Conservation (phyloP, 495 filamentous ascomycete species). For the Pyrenula aspistea region DNA sequence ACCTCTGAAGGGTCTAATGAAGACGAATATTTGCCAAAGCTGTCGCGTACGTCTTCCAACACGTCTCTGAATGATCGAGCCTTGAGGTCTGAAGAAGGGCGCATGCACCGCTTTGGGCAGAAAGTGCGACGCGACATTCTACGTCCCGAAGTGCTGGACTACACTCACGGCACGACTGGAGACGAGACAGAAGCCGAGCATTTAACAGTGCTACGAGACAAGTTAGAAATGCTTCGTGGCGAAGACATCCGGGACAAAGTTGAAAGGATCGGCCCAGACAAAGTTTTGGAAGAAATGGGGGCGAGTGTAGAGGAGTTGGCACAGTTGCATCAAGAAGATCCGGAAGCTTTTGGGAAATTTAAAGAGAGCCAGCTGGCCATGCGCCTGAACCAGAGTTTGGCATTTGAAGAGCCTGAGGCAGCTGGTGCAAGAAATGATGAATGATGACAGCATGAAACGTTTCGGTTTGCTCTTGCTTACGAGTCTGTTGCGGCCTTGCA, state of each 20-base stretch:
- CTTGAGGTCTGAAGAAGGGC: slow-evolving; percentile 79
- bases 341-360: slow-evolving; percentile 49
- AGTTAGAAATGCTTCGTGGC: slow-evolving; percentile 53
- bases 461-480: not conserved
- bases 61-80: slow-evolving; percentile 69
- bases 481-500: not conserved
- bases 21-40: slow-evolving; percentile 30
- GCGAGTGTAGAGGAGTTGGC: slow-evolving; percentile 41
- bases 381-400: slow-evolving; percentile 38
- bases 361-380: slow-evolving; percentile 57
- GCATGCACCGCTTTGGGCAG: slow-evolving; percentile 73
- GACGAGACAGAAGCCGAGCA: slow-evolving; percentile 43
- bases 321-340: slow-evolving; percentile 41
- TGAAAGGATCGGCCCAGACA: slow-evolving; percentile 39
- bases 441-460: not conserved
- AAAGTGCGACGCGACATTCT: slow-evolving; percentile 62
- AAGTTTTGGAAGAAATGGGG: slow-evolving; percentile 46
- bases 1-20: slow-evolving; percentile 10
- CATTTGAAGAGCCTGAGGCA: not conserved
- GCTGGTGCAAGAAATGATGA: not conserved
- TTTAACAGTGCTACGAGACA: slow-evolving; percentile 40
- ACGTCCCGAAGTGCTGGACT: slow-evolving; percentile 23
- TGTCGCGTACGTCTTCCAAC: slow-evolving; percentile 63
- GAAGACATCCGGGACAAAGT: slow-evolving; percentile 45
- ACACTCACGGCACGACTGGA: slow-evolving; percentile 19